Conservation (phyloP, 2,329 filamentous ascomycete genomes). For the Tolypocladium ovalisporum region DNA sequence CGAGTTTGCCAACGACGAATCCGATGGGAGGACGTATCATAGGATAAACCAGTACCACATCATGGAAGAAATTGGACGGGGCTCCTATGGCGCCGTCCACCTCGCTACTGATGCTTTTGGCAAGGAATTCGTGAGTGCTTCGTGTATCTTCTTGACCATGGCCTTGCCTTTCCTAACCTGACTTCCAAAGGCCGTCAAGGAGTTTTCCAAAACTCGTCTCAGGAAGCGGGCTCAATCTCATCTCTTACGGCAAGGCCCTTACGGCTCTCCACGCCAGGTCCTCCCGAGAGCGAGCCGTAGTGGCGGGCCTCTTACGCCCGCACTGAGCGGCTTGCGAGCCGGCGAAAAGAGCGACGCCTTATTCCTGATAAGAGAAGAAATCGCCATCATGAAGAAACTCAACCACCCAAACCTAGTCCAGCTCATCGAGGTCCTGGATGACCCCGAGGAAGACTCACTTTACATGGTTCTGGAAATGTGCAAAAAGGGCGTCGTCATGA, state of each 20-base stretch:
- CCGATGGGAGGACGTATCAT: constrained; percentile 71
- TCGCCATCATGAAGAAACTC: constrained; percentile 98
- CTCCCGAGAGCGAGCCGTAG: constrained; percentile 7
- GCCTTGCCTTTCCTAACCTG: not conserved
- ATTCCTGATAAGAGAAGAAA: constrained; percentile 86
- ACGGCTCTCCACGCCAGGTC: constrained; percentile 18
- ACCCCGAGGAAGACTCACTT: constrained; percentile 87
- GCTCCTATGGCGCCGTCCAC: constrained; percentile 91
- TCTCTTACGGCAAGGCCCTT: constrained; percentile 50
- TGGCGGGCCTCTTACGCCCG: constrained; percentile 12
- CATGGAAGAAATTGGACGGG: constrained; percentile 89
- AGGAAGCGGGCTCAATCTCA: constrained; percentile 86
- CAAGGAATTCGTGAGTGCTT: constrained; percentile 69
- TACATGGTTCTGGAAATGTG: constrained; percentile 99
- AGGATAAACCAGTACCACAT: constrained; percentile 93
- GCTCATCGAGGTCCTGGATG: constrained; percentile 87
- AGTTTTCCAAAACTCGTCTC: constrained; percentile 88
- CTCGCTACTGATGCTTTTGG: constrained; percentile 83
- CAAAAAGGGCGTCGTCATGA: constrained; percentile 96
- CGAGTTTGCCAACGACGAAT: constrained; percentile 74
- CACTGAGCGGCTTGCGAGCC: constrained; percentile 18
- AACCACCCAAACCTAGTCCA: constrained; percentile 91
- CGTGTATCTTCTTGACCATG: not conserved
- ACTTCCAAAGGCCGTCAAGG: constrained; percentile 72
- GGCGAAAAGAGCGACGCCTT: constrained; percentile 61